phyloP scores from a whole-genome alignment of 305 asterid genomes.

The Solanum hybrid region DNA sequence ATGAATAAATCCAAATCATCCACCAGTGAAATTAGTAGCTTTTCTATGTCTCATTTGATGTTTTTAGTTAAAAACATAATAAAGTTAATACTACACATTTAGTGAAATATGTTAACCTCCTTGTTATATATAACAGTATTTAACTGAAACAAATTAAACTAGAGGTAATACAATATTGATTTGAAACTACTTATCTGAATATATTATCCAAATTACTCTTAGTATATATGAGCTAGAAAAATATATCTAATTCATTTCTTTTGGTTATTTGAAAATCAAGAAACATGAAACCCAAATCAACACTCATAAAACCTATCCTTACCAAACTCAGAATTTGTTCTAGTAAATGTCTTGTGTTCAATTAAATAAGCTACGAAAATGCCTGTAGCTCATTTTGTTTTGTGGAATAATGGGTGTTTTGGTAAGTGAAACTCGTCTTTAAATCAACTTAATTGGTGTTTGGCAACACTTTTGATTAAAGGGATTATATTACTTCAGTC shows the following conservation, averaged over 20 bases:
- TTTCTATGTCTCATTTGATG: no score
- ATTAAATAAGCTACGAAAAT: not conserved
- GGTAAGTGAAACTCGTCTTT: not conserved
- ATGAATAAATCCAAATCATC: no score
- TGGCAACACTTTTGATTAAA: not conserved
- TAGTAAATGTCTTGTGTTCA: not conserved
- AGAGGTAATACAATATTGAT: not conserved
- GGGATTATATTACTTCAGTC: not conserved
- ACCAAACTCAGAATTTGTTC: not conserved
- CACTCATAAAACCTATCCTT: not conserved
- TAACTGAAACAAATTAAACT: not conserved
- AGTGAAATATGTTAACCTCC: not conserved
- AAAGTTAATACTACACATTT: not conserved
- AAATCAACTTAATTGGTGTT: not conserved
- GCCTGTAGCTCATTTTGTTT: not conserved
- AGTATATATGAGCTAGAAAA: not conserved
- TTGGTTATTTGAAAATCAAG: not conserved
- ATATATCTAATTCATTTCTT: not conserved
- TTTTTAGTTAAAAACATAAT: no score
- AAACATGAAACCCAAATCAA: not conserved
- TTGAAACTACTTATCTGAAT: not conserved
- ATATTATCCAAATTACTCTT: no score
- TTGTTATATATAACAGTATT: no score
- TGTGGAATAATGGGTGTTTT: not conserved
- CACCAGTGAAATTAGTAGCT: no score